phyloP scores from a whole-genome alignment of 1,284 basidiomycete species.

The Phellinidium pouzarii region DNA sequence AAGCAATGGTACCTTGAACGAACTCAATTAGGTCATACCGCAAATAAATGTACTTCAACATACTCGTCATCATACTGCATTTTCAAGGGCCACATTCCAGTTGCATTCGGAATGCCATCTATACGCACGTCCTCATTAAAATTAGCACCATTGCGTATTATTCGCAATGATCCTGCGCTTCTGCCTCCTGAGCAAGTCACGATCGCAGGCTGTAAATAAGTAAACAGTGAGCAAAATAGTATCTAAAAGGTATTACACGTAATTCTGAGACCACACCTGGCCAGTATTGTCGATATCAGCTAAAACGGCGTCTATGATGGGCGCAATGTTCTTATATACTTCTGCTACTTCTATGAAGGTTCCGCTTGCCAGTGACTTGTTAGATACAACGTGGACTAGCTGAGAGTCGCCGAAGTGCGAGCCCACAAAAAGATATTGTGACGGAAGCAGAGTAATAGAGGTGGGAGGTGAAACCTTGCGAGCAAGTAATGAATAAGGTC shows the following conservation, averaged over 20 bases:
- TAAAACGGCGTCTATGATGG: slow-evolving; percentile 78
- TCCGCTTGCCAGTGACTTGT: slow-evolving; percentile 43
- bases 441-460: slow-evolving; percentile 70
- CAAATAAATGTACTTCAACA: slow-evolving; percentile 25
- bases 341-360: slow-evolving; percentile 55
- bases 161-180: slow-evolving; percentile 74
- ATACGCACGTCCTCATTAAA: slow-evolving; percentile 62
- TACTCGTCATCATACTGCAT: slow-evolving; percentile 44
- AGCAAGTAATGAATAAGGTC: slow-evolving; percentile 4
- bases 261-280: slow-evolving; percentile 43
- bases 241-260: background rate
- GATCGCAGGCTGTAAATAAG: slow-evolving; percentile 55
- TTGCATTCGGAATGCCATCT: slow-evolving; percentile 53
- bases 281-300: slow-evolving; percentile 72
- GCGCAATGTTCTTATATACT: slow-evolving; percentile 76
- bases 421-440: slow-evolving; percentile 71
- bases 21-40: slow-evolving; percentile 6
- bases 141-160: slow-evolving; percentile 84
- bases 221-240: slow-evolving; percentile 10
- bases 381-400: slow-evolving; percentile 55
- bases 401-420: slow-evolving; percentile 83
- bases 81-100: slow-evolving; percentile 62
- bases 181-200: slow-evolving; percentile 86
- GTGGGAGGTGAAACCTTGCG: slow-evolving; percentile 68
- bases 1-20: slow-evolving; percentile 42